A percentile compares a stretch with the other conserved stretches of the same genome.
Evolutionary conservation across 164 flowering plant species (phyloP).

Genomic region (Stephania cephalantha): DNA sequence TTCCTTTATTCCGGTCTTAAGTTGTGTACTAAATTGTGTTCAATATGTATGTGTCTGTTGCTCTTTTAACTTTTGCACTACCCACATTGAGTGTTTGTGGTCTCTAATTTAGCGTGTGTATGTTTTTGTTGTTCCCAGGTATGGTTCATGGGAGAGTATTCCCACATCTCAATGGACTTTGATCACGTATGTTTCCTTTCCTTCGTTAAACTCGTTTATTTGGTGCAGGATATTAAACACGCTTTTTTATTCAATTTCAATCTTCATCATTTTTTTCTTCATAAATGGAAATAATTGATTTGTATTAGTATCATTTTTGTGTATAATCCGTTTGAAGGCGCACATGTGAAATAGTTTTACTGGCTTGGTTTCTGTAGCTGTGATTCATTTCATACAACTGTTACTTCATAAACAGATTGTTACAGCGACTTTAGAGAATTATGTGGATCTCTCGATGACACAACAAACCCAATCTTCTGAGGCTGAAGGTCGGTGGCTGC

Average conservation of each 20-base stretch:
- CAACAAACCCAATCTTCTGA: constrained; percentile 19
- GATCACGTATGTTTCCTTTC: constrained; percentile 52
- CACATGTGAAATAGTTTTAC: not conserved
- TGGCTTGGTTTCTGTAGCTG: not conserved
- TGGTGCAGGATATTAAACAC: not conserved
- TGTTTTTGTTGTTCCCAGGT: constrained; percentile 34
- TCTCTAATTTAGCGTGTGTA: not conserved
- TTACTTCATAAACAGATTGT: constrained; percentile 45
- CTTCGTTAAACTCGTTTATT: not conserved
- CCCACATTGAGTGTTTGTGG: not conserved
- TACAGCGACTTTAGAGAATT: constrained; percentile 69
- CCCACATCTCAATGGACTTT: constrained; percentile 76
- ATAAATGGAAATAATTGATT: not conserved
- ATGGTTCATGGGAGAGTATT: constrained; percentile 77
- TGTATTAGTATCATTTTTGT: not conserved
- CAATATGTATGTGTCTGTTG: too few relatives aligned
- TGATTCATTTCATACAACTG: not conserved
- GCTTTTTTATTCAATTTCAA: not conserved
- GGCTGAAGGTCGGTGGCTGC: constrained; percentile 28
- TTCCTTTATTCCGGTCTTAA: too few relatives aligned
- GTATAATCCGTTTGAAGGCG: not conserved
- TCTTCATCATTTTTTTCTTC: constrained; percentile 1
- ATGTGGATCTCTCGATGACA: constrained; percentile 29
- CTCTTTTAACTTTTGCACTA: too few relatives aligned
- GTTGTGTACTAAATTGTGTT: too few relatives aligned